phyloP scores from a whole-genome alignment of 192 early-diverging fungal genomes.

The Coemansia sp. region DNA sequence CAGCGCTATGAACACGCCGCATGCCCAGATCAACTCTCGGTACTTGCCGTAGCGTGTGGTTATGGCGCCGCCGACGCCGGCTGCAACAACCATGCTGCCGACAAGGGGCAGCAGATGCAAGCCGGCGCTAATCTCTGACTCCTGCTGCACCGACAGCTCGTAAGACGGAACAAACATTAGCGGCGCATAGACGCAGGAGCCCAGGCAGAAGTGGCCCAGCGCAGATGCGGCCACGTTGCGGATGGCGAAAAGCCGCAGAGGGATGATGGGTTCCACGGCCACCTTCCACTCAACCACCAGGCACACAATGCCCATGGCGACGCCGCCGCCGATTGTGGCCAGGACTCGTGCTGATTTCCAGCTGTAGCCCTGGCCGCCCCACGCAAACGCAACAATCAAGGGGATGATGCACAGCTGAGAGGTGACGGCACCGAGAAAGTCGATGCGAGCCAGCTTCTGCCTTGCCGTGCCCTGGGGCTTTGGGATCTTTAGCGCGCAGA shows the following conservation, averaged over 20 bases:
- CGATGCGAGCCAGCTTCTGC: conserved; percentile 63
- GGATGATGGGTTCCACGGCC: conserved; percentile 65
- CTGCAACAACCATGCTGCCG: conserved; percentile 61
- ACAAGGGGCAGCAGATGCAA: conserved; percentile 75
- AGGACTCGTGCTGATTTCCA: conserved; percentile 71
- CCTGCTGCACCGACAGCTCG: conserved; percentile 53
- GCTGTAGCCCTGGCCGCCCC: conserved; percentile 71
- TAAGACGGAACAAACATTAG: conserved; percentile 63
- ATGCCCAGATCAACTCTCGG: conserved; percentile 62
- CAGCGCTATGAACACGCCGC: conserved; percentile 58
- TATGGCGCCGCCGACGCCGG: conserved; percentile 62
- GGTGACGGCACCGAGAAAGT: conserved; percentile 60
- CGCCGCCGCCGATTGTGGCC: conserved; percentile 50
- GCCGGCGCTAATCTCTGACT: conserved; percentile 67
- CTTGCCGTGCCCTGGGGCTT: conserved; percentile 20
- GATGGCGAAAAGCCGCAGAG: conserved; percentile 29
- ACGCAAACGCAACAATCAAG: conserved; percentile 71
- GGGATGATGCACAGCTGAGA: conserved; percentile 59
- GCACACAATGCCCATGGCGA: conserved; percentile 45
- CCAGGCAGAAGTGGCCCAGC: conserved; percentile 32
- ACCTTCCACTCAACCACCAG: conserved; percentile 58
- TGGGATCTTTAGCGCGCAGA: conserved; percentile 50
- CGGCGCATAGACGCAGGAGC: conserved; percentile 58
- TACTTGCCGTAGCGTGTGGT: conserved; percentile 59
- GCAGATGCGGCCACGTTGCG: conserved; percentile 55